Evolutionary conservation across 2,329 filamentous ascomycete genomes (phyloP).

Genomic region (Phaeomoniella chlamydospora): DNA sequence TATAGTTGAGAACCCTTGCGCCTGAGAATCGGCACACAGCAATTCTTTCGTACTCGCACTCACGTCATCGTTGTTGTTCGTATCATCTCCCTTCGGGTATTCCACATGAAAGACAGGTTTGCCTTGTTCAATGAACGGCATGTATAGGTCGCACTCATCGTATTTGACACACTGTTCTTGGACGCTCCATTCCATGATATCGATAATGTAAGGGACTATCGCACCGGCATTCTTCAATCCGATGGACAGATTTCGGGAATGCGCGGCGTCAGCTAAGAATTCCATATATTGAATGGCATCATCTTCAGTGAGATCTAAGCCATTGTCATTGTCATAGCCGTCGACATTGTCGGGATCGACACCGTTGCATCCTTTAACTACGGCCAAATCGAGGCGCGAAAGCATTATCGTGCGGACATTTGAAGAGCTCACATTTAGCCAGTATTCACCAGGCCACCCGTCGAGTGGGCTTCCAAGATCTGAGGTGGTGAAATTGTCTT

Average conservation of each 20-base stretch:
- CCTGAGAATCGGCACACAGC: constrained; percentile 33
- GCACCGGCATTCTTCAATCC: constrained; percentile 55
- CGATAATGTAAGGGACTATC: constrained; percentile 38
- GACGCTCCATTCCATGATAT: constrained; percentile 48
- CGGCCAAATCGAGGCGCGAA: constrained; percentile 42
- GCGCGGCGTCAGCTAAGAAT: constrained; percentile 44
- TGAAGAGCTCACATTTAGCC: constrained; percentile 44
- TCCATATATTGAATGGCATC: constrained; percentile 45
- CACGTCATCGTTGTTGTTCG: constrained; percentile 19
- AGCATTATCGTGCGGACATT: constrained; percentile 53
- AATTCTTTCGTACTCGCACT: constrained; percentile 16
- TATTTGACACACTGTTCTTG: constrained; percentile 56
- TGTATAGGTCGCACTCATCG: constrained; percentile 43
- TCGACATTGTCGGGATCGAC: constrained; percentile 62
- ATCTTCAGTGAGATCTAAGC: constrained; percentile 39
- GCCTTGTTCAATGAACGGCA: constrained; percentile 39
- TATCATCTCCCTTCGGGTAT: constrained; percentile 41
- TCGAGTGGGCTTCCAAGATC: constrained; percentile 46
- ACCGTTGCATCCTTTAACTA: constrained; percentile 49
- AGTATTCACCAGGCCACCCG: constrained; percentile 54
- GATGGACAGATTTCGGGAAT: constrained; percentile 39
- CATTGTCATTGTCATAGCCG: constrained; percentile 50
- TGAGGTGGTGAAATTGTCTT: constrained; percentile 32
- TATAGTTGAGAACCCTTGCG: constrained; percentile 44
- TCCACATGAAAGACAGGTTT: constrained; percentile 65